A percentile compares a stretch with the other conserved stretches of the same genome.
phyloP scores from a whole-genome alignment of 2,329 filamentous ascomycete genomes.

The Colletotrichum sp. region DNA sequence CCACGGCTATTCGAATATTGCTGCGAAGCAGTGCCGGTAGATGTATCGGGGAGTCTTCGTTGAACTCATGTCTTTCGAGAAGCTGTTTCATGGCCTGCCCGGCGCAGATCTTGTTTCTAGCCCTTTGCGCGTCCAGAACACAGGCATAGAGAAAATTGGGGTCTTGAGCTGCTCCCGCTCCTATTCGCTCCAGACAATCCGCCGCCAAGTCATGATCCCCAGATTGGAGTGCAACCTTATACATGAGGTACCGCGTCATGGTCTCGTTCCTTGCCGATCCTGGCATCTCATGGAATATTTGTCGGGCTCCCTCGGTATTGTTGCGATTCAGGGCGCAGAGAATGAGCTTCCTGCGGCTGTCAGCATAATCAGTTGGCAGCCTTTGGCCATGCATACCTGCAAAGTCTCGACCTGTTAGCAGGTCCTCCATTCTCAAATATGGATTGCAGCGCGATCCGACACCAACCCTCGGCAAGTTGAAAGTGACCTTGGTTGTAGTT shows the following conservation, averaged over 20 bases:
- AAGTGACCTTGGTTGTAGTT: constrained; percentile 58
- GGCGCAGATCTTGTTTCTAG: constrained; percentile 65
- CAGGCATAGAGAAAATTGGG: constrained; percentile 79
- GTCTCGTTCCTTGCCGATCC: constrained; percentile 62
- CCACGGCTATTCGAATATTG: constrained; percentile 54
- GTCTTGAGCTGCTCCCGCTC: constrained; percentile 55
- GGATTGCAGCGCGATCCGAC: constrained; percentile 67
- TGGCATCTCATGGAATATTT: constrained; percentile 65
- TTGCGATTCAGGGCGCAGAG: constrained; percentile 68
- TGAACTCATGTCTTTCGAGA: constrained; percentile 28
- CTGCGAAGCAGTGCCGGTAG: constrained; percentile 49
- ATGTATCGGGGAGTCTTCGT: constrained; percentile 27
- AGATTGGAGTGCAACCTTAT: constrained; percentile 70
- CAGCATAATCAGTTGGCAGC: constrained; percentile 10
- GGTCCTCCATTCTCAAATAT: constrained; percentile 71
- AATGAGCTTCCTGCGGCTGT: constrained; percentile 69
- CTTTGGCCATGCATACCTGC: constrained; percentile 52
- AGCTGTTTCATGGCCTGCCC: constrained; percentile 39
- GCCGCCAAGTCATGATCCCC: constrained; percentile 63
- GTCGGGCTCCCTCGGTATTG: constrained; percentile 57
- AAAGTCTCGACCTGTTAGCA: constrained; percentile 70
- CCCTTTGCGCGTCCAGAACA: constrained; percentile 74
- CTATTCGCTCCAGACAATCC: constrained; percentile 68
- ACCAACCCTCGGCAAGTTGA: constrained; percentile 71
- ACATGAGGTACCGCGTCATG: constrained; percentile 76